phyloP scores from a whole-genome alignment of 2,329 filamentous ascomycete genomes.

The Rhinocladiella similis region DNA sequence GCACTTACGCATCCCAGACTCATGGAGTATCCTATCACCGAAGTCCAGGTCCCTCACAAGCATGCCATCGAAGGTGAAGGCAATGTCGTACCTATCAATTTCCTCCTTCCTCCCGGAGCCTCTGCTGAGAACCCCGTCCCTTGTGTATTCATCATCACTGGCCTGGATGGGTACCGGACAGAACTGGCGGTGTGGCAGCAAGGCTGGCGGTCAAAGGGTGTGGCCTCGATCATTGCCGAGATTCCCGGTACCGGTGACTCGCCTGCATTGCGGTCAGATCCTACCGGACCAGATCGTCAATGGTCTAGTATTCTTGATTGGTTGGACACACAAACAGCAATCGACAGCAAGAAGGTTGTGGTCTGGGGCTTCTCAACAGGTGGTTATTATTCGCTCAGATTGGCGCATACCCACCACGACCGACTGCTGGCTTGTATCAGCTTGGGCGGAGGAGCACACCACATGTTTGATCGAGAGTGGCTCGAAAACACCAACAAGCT shows the following conservation, averaged over 20 bases:
- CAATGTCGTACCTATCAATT: constrained; percentile 61
- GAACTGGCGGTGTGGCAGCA: constrained; percentile 39
- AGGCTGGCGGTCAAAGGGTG: constrained; percentile 39
- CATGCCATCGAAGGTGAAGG: constrained; percentile 54
- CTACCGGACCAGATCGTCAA: constrained; percentile 55
- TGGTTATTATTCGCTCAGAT: constrained; percentile 58
- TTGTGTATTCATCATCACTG: constrained; percentile 57
- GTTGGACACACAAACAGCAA: constrained; percentile 47
- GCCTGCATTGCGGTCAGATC: constrained; percentile 63
- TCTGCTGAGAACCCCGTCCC: constrained; percentile 47
- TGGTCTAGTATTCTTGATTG: constrained; percentile 57
- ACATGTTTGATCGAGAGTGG: constrained; percentile 60
- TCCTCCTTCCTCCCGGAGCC: constrained; percentile 57
- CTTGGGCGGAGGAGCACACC: constrained; percentile 57
- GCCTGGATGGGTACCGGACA: constrained; percentile 60
- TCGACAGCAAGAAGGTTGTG: constrained; percentile 51
- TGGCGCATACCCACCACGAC: constrained; percentile 59
- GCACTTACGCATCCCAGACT: constrained; percentile 21
- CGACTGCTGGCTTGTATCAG: constrained; percentile 53
- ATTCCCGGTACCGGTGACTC: constrained; percentile 69
- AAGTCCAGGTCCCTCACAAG: constrained; percentile 62
- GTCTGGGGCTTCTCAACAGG: constrained; percentile 60
- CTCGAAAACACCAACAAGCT: constrained; percentile 55
- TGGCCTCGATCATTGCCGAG: constrained; percentile 61
- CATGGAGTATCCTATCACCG: constrained; percentile 53